Base-by-base conservation (phyloP, 2,329 filamentous ascomycete genomes). In the Neonectria ditissima region DNA sequence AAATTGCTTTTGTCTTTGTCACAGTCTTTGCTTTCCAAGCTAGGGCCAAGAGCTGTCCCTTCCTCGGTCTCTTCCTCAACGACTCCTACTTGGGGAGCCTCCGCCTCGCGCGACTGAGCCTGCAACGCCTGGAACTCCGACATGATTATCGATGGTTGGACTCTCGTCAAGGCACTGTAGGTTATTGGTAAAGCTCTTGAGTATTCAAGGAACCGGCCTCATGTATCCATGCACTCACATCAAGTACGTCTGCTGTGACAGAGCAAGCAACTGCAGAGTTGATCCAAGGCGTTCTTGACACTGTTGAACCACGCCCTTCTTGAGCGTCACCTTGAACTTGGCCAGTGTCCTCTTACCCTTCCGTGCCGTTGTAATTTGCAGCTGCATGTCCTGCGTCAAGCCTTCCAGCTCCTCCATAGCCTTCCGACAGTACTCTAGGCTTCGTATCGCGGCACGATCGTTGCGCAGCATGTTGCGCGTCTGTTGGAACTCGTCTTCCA, bases 231-330 rank as follows among this genome's bases (percentile, higher is more conserved):
- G 7, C 2, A 16, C 60, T 24, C 14, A 62, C 61, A 67, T 60
- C 9, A 65, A 18, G 13, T 69, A 69, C 1, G 57, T 65, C 20
- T 69, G 62, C 2, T 69, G 65, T 0, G 66, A 69, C 0, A 70
- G 11, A 0, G 22, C 22, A 0, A 71, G 20, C 1, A 69, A 14
- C 3, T 65, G 59, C 5, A 71, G 37, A 0, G 60, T 58, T 14
- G 22, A 63, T 3, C 60, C 32, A 0, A 71, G 57, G 0, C 44
- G 32, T 0, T 52, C 50, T 2, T 68, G 53, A 18, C 66, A 62
- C 11, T 66, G 56, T 11, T 65, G 52, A 3, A 68, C 28, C 1
- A 59, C 30, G 4, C 37, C 41, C 22, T 39, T 67, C 34, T 68
- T 65, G 0, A 71, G 22, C 2, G 45, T 52, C 1, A 65, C 47